A percentile compares a stretch with the other conserved stretches of the same genome.
Evolutionary conservation across 495 filamentous ascomycete genomes (phyloP).

Genomic region (Aspergillus bridgeri): DNA sequence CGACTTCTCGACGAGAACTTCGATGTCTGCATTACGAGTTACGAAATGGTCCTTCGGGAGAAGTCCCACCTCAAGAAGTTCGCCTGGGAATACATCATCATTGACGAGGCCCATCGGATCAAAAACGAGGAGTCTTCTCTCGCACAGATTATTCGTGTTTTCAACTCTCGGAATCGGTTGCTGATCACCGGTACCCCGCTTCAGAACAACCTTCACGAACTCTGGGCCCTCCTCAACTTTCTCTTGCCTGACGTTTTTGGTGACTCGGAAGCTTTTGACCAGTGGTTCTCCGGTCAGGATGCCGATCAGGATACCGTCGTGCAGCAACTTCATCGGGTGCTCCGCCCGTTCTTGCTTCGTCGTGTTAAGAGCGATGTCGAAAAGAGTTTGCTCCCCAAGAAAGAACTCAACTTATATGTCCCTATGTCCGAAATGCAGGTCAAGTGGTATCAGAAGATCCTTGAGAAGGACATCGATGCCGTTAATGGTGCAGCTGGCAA

Average conservation of each 20-base stretch:
- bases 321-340: conserved; percentile 89
- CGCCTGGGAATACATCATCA: conserved; percentile 99
- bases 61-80: conserved; percentile 96
- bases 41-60: conserved; percentile 94
- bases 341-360: conserved; percentile 90
- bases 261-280: conserved; percentile 95
- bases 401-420: conserved; percentile 94
- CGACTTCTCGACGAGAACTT: conserved; percentile 88
- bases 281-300: conserved; percentile 91
- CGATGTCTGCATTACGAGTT: conserved; percentile 92
- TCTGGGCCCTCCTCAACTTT: conserved; percentile 99
- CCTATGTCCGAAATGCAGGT: conserved; percentile 99
- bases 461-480: conserved; percentile 98
- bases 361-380: conserved; percentile 98
- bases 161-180: conserved; percentile 92
- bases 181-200: conserved; percentile 96
- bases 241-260: conserved; percentile 96
- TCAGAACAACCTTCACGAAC: conserved; percentile 97
- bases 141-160: conserved; percentile 93
- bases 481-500: conserved; percentile 97
- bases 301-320: conserved; percentile 94
- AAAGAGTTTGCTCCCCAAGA: conserved; percentile 96
- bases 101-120: conserved; percentile 98
- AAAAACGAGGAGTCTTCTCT: conserved; percentile 99
- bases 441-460: conserved; percentile 98